Evolutionary conservation across 2,329 filamentous ascomycete species (phyloP).

Genomic region (Aspergillus fischeri): DNA sequence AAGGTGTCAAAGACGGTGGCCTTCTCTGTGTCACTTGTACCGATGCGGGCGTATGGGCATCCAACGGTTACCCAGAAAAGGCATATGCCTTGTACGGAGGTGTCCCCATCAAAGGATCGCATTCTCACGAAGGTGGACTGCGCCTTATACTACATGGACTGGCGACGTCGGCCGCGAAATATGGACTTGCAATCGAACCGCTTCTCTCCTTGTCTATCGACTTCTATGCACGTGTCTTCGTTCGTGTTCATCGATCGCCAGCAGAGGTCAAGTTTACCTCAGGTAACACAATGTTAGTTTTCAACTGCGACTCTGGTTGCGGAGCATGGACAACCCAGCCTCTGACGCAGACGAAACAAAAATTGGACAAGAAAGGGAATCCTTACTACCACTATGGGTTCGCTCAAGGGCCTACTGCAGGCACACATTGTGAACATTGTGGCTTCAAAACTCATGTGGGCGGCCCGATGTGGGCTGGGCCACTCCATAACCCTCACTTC

Average conservation of each 20-base stretch:
- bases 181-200: slow-evolving; percentile 85
- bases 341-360: slow-evolving; percentile 64
- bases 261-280: slow-evolving; percentile 85
- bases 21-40: slow-evolving; percentile 94
- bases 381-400: slow-evolving; percentile 75
- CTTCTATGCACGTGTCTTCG: slow-evolving; percentile 88
- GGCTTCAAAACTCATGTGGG: slow-evolving; percentile 79
- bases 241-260: slow-evolving; percentile 73
- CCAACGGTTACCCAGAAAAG: slow-evolving; percentile 91
- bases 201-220: slow-evolving; percentile 91
- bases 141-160: slow-evolving; percentile 81
- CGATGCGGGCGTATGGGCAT: slow-evolving; percentile 91
- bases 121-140: slow-evolving; percentile 85
- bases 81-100: slow-evolving; percentile 91
- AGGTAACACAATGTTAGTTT: slow-evolving; percentile 87
- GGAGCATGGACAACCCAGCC: slow-evolving; percentile 86
- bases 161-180: slow-evolving; percentile 73
- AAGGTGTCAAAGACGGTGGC: slow-evolving; percentile 82
- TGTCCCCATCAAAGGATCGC: slow-evolving; percentile 74
- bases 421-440: slow-evolving; percentile 73
- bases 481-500: slow-evolving; percentile 79
- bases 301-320: slow-evolving; percentile 86
- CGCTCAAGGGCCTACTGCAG: slow-evolving; percentile 64
- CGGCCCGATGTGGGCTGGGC: slow-evolving; percentile 93
- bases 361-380: slow-evolving; percentile 65